A percentile compares a stretch with the other conserved stretches of the same genome.
Conservation (phyloP, 2,329 filamentous ascomycete species). For the Paraphaeosphaeria minitans region DNA sequence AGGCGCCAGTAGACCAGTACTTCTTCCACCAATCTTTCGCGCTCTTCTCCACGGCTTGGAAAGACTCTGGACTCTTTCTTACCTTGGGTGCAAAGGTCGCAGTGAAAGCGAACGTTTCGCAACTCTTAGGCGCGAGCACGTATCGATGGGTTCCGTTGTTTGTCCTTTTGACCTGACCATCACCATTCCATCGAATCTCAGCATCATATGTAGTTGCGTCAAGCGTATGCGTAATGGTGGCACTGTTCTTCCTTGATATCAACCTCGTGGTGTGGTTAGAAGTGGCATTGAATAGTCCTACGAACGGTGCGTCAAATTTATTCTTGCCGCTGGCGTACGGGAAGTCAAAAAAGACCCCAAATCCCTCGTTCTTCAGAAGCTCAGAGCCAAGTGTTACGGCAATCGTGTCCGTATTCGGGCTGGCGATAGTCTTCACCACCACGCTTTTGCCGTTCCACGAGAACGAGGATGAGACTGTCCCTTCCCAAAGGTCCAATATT, state of each 20-base stretch:
- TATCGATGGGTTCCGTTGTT: slow-evolving; percentile 52
- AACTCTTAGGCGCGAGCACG: slow-evolving; percentile 42
- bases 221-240: slow-evolving; percentile 52
- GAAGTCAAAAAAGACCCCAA: slow-evolving; percentile 60
- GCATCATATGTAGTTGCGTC: slow-evolving; percentile 53
- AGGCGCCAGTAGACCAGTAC: slow-evolving; percentile 59
- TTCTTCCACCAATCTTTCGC: slow-evolving; percentile 54
- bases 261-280: slow-evolving; percentile 52
- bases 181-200: slow-evolving; percentile 47
- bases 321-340: slow-evolving; percentile 55
- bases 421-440: slow-evolving; percentile 53
- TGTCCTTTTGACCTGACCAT: slow-evolving; percentile 40
- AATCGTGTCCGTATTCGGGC: slow-evolving; percentile 54
- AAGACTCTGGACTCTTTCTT: slow-evolving; percentile 40
- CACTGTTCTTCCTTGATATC: slow-evolving; percentile 31
- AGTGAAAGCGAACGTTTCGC: slow-evolving; percentile 29
- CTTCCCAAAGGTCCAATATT: slow-evolving; percentile 56
- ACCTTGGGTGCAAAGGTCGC: slow-evolving; percentile 31
- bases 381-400: slow-evolving; percentile 52
- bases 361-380: slow-evolving; percentile 44
- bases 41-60: slow-evolving; percentile 30
- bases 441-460: slow-evolving; percentile 48
- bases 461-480: slow-evolving; percentile 53
- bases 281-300: slow-evolving; percentile 58
- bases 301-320: slow-evolving; percentile 62